Evolutionary conservation across 768 basidiomycete genomes (phyloP), one percentile per base, ranked within the genome.

Genomic region (Pulveroboletus ravenelii): DNA sequence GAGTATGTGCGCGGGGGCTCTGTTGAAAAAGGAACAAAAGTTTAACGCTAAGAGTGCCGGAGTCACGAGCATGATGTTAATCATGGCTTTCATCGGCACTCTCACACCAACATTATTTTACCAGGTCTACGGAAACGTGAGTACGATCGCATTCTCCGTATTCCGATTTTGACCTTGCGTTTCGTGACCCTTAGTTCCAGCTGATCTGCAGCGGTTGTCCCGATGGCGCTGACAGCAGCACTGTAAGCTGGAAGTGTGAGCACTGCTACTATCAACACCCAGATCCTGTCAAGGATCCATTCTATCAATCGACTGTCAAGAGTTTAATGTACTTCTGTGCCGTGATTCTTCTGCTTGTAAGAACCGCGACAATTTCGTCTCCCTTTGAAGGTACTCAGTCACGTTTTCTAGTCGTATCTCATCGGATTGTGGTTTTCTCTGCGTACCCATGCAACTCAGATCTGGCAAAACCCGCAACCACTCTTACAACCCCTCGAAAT

Each of bases 31-130:
- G 72, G 96, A 99, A 69, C 92, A 94, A 66, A 90, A 84, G 59
- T 99, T 99, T 76, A 99, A 99, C 62, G 96, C 96, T n/a, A 97
- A 92, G 74, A 93, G 89, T 62, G 96, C 96, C 6, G 91, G 96
- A 34, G 96, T 99, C 14, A 99, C 96, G 0, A 96, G 93, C 66
- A 96, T 96, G 75, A 95, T 99, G 91, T 70, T 99, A 66, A 98
- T 99, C 71, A 98, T 98, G 95, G 96, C 96, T 12, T 91, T 99
- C 66, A 95, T 99, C 54, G 96, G 96, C 12, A 91, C 90, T 2
- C 74, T 99, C 51, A 83, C 93, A 0, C 96, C 96, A 3, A 98
- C 96, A 1, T 66, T 99, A 63, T 99, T 99, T 69, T 99, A 99
- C 71, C 94, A 98, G 68, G 93, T 87, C 10, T 99, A 95, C 67